phyloP scores from a whole-genome alignment of 2,329 filamentous ascomycete genomes.

The Lachnellula suecica region DNA sequence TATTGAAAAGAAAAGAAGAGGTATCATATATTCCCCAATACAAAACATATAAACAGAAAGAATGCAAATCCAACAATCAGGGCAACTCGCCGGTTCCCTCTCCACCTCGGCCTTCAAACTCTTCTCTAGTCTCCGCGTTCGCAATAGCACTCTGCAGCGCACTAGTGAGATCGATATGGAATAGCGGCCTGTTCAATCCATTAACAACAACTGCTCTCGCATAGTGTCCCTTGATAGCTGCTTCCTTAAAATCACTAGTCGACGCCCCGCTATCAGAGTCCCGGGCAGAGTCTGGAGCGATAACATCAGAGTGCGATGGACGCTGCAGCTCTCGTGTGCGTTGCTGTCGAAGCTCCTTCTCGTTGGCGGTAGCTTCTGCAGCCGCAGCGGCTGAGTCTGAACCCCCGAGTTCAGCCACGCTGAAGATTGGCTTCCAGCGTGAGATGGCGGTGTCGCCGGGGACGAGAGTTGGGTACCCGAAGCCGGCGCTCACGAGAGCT shows the following conservation, averaged over 20 bases:
- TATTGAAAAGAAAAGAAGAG: neutral
- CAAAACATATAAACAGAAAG: neutral
- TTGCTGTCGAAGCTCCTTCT: conserved; percentile 40
- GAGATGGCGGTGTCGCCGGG: conserved; percentile 35
- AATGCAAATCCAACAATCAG: conserved; percentile 5
- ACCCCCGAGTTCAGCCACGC: conserved; percentile 82
- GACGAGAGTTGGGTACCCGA: conserved; percentile 71
- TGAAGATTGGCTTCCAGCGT: conserved; percentile 94
- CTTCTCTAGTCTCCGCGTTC: conserved; percentile 63
- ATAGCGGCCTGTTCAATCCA: conserved; percentile 85
- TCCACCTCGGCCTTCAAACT: conserved; percentile 32
- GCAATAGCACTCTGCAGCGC: conserved; percentile 85
- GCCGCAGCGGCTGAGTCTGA: conserved; percentile 65
- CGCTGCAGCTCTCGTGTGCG: conserved; percentile 14
- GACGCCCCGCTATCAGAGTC: conserved; percentile 19
- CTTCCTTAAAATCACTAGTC: conserved; percentile 20
- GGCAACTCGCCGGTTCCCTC: conserved; percentile 22
- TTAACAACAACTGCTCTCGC: conserved; percentile 67
- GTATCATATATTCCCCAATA: conserved; percentile 8
- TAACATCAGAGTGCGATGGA: conserved; percentile 31
- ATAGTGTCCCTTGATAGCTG: neutral
- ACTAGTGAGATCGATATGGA: conserved; percentile 89
- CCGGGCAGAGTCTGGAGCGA: conserved; percentile 18
- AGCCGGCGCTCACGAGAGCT: conserved; percentile 81
- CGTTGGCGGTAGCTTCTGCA: conserved; percentile 64